Percentiles rank a stretch among this genome's conserved stretches.
Evolutionary conservation across 306 rosid genomes (phyloP).

Genomic region (Vigna reflexopilosa): DNA sequence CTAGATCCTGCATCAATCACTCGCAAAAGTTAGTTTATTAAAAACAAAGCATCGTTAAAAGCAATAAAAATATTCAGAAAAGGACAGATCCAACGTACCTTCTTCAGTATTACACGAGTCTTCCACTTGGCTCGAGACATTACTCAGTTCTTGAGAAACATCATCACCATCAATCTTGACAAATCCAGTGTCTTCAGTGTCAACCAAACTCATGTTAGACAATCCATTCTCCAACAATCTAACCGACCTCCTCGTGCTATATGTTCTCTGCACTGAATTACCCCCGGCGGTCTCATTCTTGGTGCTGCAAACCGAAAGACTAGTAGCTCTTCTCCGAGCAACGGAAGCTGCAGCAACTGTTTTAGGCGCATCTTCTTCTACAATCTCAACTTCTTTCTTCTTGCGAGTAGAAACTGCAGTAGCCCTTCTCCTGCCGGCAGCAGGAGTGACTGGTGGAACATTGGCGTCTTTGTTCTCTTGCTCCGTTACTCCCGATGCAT

Average conservation of each 20-base stretch:
- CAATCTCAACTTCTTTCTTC: conserved; percentile 47
- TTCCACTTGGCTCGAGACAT: conserved; percentile 37
- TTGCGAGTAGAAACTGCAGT: conserved; percentile 46
- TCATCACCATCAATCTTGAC: conserved; percentile 38
- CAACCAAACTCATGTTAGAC: conserved; percentile 58
- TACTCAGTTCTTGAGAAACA: conserved; percentile 51
- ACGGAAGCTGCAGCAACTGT: conserved; percentile 64
- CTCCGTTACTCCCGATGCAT: conserved; percentile 31
- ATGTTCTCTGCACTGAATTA: conserved; percentile 46
- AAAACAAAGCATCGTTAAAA: neutral
- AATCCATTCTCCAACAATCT: conserved; percentile 68
- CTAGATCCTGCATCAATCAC: conserved; percentile 47
- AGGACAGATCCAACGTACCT: conserved; percentile 41
- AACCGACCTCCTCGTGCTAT: conserved; percentile 75
- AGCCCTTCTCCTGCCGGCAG: conserved; percentile 44
- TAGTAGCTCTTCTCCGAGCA: conserved; percentile 48
- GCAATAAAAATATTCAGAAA: neutral
- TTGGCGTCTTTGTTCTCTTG: conserved; percentile 53
- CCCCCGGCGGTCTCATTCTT: conserved; percentile 41
- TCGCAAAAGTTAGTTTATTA: neutral
- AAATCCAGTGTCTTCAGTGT: conserved; percentile 40
- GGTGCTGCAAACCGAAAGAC: conserved; percentile 42
- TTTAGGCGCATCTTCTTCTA: conserved; percentile 38
- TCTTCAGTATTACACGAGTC: conserved; percentile 39
- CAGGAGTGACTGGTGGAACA: conserved; percentile 43